These are phyloP conservation scores for Colletotrichum magnum DNA, from an alignment of 2,329 filamentous ascomycete genomes.

Conservation along the genomic window DNA sequence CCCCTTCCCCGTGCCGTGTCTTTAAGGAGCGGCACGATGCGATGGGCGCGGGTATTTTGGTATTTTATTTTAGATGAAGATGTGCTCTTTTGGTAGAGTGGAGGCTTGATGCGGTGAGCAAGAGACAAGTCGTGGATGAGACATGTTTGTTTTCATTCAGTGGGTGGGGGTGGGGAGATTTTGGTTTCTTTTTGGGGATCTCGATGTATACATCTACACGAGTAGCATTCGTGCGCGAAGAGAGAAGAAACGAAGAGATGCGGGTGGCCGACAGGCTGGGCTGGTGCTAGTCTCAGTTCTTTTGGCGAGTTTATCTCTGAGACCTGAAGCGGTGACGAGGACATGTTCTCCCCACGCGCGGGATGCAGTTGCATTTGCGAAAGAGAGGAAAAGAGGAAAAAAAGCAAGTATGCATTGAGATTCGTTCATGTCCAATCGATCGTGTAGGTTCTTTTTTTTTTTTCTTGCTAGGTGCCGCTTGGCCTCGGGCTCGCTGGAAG, in stretches of 20 bases:
- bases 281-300: constrained; percentile 3
- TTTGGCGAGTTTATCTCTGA: not conserved
- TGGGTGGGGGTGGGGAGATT: no score
- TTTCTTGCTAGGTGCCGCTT: no score
- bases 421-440: no score
- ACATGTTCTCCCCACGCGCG: constrained; percentile 8
- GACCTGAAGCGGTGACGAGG: constrained; percentile 33
- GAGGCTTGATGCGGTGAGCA: not conserved
- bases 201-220: not conserved
- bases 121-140: no score
- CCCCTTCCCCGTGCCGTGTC: not conserved
- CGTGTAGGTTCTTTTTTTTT: no score
- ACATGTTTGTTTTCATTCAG: no score
- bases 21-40: not conserved
- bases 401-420: not conserved
- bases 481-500: no score
- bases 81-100: not conserved
- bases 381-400: no score
- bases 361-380: not conserved
- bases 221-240: no score
- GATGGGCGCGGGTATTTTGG: not conserved
- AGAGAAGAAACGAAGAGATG: no score
- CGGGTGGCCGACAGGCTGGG: not conserved
- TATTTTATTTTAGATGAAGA: constrained; percentile 3
- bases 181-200: not conserved